phyloP scores from a whole-genome alignment of 495 filamentous ascomycete genomes.

The Xylaria grammica region DNA sequence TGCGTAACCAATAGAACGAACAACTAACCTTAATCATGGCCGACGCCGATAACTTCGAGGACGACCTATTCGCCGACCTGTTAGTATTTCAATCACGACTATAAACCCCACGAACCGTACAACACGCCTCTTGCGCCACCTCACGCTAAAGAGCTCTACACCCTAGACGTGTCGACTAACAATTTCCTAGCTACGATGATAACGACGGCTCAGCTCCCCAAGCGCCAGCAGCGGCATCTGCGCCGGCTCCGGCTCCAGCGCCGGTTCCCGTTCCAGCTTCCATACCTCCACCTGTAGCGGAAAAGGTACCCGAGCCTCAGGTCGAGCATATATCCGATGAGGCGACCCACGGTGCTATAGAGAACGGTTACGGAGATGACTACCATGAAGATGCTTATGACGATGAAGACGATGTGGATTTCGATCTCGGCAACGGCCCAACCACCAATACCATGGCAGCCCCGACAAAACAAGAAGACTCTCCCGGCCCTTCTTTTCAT shows the following conservation, averaged over 20 bases:
- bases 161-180: not conserved
- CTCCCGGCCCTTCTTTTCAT: conserved; percentile 33
- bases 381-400: conserved; percentile 60
- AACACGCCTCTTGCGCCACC: not conserved
- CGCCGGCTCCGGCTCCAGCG: conserved; percentile 26
- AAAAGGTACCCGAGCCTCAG: conserved; percentile 27
- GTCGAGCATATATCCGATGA: conserved; percentile 26
- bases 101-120: not conserved
- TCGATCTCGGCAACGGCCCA: conserved; percentile 57
- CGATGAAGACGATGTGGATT: conserved; percentile 69
- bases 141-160: not conserved
- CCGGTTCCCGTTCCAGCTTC: conserved; percentile 20
- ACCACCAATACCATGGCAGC: conserved; percentile 34
- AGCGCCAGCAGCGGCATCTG: conserved; percentile 39
- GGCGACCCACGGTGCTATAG: conserved; percentile 36
- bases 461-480: conserved; percentile 43
- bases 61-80: conserved; percentile 99
- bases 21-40: conserved; percentile 62
- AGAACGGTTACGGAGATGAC: conserved; percentile 60
- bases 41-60: conserved; percentile 88
- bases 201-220: conserved; percentile 60
- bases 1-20: not conserved
- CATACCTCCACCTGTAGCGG: conserved; percentile 20
- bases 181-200: conserved; percentile 76
- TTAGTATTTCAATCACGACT: conserved; percentile 53